Evolutionary conservation across 805 yeast species (phyloP).

Genomic region (Ogataea philodendri): DNA sequence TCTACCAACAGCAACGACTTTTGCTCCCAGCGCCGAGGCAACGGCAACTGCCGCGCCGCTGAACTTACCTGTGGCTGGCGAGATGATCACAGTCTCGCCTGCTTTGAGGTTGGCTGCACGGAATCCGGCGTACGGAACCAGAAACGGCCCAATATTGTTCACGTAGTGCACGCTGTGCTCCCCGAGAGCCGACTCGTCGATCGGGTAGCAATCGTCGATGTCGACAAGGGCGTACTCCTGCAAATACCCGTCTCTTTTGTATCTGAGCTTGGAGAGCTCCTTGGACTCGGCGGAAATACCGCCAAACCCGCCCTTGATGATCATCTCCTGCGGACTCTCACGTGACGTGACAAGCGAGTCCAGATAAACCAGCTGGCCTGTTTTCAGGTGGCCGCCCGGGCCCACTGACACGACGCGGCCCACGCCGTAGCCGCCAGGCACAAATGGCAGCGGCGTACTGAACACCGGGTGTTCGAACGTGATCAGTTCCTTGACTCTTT

Average conservation of each 20-base stretch:
- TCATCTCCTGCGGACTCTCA: not conserved
- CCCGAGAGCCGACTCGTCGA: conserved; percentile 3
- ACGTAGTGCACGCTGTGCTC: not conserved
- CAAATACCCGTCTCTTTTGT: conserved; percentile 5
- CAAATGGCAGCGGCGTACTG: conserved; percentile 5
- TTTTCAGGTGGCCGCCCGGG: not conserved
- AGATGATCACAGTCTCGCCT: conserved; percentile 10
- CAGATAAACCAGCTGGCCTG: conserved; percentile 10
- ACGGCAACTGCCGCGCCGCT: conserved; percentile 14
- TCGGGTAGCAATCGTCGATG: conserved; percentile 1
- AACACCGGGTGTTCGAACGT: conserved; percentile 3
- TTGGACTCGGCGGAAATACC: conserved; percentile 2
- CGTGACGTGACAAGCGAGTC: conserved; percentile 1
- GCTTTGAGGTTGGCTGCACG: conserved; percentile 3
- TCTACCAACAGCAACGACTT: conserved; percentile 9
- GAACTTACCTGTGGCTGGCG: conserved; percentile 13
- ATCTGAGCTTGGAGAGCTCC: conserved; percentile 1
- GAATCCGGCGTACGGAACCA: conserved; percentile 9
- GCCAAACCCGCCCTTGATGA: conserved; percentile 4
- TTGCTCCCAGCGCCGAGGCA: conserved; percentile 12
- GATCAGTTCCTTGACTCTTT: not conserved
- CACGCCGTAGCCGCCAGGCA: conserved; percentile 4
- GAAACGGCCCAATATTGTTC: not conserved
- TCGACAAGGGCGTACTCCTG: conserved; percentile 6
- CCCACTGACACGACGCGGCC: conserved; percentile 4